Conservation (phyloP, 352 stramenopile genomes). For the Pythium dissotocum region DNA sequence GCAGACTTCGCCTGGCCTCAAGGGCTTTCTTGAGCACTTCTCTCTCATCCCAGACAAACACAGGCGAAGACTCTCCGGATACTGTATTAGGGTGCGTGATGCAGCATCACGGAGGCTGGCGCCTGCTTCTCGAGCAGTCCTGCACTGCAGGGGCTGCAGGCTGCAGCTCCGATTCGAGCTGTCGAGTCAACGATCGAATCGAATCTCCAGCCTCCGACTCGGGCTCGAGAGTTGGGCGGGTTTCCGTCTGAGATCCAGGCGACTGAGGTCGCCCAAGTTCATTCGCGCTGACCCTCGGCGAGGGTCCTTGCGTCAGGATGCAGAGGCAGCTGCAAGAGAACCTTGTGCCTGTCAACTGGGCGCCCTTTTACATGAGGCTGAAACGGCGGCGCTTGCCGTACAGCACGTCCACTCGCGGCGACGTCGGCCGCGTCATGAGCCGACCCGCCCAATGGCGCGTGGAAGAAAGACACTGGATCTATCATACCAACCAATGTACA, state of each 20-base stretch:
- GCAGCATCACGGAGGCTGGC: too few relatives aligned
- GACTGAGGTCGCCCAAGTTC: background rate
- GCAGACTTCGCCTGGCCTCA: background rate
- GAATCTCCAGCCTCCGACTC: too few relatives aligned
- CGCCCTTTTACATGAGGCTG: background rate
- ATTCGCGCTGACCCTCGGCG: constrained; percentile 19
- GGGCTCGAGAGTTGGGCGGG: too few relatives aligned
- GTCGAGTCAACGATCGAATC: background rate
- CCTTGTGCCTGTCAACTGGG: background rate
- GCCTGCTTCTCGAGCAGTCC: too few relatives aligned
- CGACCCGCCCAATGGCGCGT: background rate
- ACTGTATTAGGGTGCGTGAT: too few relatives aligned
- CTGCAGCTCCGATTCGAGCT: background rate
- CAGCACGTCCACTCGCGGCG: background rate
- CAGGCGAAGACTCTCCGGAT: too few relatives aligned
- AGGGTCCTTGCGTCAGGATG: constrained; percentile 17
- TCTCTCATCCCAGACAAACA: too few relatives aligned
- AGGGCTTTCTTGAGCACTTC: background rate
- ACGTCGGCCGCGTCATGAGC: background rate
- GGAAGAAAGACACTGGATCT: background rate
- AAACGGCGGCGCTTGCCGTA: constrained; percentile 1
- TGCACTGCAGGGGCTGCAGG: too few relatives aligned
- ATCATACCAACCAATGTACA: too few relatives aligned
- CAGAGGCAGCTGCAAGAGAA: constrained; percentile 12
- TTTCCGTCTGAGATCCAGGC: background rate